A percentile compares a stretch with the other conserved stretches of the same genome.
Evolutionary conservation across 345 rosid species (phyloP).

Genomic region (Tarenaya hassleriana): DNA sequence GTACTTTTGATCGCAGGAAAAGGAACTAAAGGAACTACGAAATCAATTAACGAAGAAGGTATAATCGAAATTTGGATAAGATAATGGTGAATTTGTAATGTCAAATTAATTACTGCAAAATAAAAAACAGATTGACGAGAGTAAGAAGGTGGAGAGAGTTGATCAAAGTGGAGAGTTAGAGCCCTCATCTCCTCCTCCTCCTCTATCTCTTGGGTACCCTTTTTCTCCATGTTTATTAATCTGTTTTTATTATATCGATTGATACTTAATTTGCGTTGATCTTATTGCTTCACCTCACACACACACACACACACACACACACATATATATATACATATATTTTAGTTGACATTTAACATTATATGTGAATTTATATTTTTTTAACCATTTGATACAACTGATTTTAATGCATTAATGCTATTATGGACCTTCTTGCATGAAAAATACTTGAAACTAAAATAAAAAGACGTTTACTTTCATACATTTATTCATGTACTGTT

Average conservation of each 20-base stretch:
- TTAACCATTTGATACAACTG: no score
- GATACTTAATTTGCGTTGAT: neutral
- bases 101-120: neutral
- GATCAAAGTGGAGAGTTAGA: conserved; percentile 27
- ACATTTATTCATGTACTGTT: no score
- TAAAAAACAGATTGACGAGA: conserved; percentile 30
- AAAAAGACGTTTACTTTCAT: no score
- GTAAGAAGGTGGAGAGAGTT: conserved; percentile 25
- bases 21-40: conserved; percentile 45
- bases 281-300: neutral
- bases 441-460: no score
- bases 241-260: neutral
- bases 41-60: conserved; percentile 57
- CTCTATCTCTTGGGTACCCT: conserved; percentile 43
- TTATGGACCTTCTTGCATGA: no score
- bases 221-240: neutral
- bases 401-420: no score
- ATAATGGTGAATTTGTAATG: conserved; percentile 12
- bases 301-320: no score
- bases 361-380: no score
- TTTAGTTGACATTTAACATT: no score
- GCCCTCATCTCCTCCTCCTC: conserved; percentile 35
- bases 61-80: no score
- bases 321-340: no score
- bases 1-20: conserved; percentile 42